A percentile compares a stretch with the other conserved stretches of the same genome.
These are phyloP conservation scores for Aspergillus aculeatus DNA, from an alignment of 2,329 filamentous ascomycete genomes.

Conservation along the genomic window DNA sequence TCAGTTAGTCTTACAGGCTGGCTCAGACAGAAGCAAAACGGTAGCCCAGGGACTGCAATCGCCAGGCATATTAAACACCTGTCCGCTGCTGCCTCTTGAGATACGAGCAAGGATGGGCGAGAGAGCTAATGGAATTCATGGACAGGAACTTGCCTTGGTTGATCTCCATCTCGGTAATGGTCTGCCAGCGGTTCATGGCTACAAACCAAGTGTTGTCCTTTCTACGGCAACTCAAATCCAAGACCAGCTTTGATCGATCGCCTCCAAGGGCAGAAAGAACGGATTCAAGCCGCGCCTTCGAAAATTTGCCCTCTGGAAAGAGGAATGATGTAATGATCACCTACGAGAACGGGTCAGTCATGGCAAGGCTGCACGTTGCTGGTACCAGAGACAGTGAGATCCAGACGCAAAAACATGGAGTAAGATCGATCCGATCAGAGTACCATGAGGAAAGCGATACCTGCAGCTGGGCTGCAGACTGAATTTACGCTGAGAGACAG, in stretches of 20 bases:
- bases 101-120: neutral
- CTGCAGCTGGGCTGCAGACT: neutral
- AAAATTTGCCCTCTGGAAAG: conserved; percentile 82
- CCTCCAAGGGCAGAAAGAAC: conserved; percentile 71
- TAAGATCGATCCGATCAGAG: neutral
- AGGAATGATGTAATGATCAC: conserved; percentile 96
- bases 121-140: neutral
- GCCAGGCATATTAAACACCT: neutral
- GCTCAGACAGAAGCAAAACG: neutral
- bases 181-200: conserved; percentile 99
- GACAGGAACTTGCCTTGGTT: conserved; percentile 63
- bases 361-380: neutral
- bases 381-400: neutral
- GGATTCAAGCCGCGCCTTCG: conserved; percentile 69
- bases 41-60: neutral
- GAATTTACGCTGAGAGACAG: neutral
- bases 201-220: conserved; percentile 82
- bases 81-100: neutral
- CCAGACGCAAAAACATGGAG: neutral
- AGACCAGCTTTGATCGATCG: conserved; percentile 79
- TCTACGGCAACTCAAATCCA: conserved; percentile 87
- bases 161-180: conserved; percentile 92
- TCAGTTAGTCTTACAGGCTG: conserved; percentile 10
- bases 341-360: conserved; percentile 50
- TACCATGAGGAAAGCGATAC: neutral